These are phyloP conservation scores for Sporobolus alterniflorus DNA, from an alignment of 202 grass and related monocot species.

Conservation along the genomic window DNA sequence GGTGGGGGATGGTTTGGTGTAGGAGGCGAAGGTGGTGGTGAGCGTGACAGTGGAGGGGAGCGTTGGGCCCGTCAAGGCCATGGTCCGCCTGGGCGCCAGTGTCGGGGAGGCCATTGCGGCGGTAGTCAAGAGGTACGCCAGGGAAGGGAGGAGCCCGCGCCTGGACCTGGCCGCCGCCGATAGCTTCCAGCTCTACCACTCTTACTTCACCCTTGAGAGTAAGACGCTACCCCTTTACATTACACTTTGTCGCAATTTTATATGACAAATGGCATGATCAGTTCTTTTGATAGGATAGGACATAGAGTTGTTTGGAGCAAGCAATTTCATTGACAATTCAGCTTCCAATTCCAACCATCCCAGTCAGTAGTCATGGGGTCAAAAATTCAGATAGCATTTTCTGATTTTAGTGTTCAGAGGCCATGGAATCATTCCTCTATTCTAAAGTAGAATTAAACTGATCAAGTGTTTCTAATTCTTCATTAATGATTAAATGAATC, in stretches of 20 bases:
- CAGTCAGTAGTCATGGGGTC: not conserved
- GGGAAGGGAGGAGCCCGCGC: constrained; percentile 73
- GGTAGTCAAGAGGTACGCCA: constrained; percentile 67
- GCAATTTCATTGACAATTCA: not conserved
- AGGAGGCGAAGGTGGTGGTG: constrained; percentile 80
- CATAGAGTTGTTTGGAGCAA: not conserved
- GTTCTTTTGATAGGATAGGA: not conserved
- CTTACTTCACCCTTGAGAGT: constrained; percentile 88
- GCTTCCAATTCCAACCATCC: not conserved
- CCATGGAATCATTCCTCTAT: not conserved
- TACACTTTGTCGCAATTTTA: not conserved
- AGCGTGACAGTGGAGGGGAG: constrained; percentile 92
- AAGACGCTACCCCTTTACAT: not conserved
- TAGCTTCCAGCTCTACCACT: constrained; percentile 81
- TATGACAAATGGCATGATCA: not conserved
- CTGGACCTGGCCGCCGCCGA: constrained; percentile 38
- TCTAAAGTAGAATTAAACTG: not conserved
- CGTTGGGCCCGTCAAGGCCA: constrained; percentile 73
- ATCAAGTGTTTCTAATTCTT: not conserved
- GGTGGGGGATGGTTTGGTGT: constrained; percentile 5
- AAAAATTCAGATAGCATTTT: not conserved
- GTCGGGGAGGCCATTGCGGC: constrained; percentile 75
- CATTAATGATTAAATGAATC: too few relatives aligned
- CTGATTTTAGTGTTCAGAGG: not conserved
- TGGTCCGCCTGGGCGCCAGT: constrained; percentile 67